Percentiles rank a stretch among this genome's conserved stretches.
phyloP scores from a whole-genome alignment of 1,284 basidiomycete species.

The Cyathus olla region DNA sequence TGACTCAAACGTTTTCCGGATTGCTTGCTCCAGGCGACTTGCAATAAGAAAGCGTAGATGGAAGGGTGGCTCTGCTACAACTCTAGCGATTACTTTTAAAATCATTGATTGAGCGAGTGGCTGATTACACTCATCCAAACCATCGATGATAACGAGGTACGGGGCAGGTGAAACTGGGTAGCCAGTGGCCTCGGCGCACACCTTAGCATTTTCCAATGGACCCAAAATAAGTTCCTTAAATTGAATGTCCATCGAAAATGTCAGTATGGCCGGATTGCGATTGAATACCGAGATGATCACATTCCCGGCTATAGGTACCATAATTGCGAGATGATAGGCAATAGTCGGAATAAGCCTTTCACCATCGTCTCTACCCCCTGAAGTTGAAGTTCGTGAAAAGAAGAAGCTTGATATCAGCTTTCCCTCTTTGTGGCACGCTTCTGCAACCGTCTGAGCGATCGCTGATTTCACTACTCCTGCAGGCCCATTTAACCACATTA shows the following conservation, averaged over 20 bases:
- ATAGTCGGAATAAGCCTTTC: background rate
- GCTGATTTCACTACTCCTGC: constrained; percentile 1
- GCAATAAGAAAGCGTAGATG: background rate
- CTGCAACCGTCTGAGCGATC: constrained; percentile 1
- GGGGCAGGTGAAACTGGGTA: too few species aligned
- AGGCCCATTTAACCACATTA: constrained; percentile 2
- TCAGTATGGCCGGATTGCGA: background rate
- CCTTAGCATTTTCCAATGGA: background rate
- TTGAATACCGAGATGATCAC: background rate
- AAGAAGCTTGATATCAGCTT: background rate
- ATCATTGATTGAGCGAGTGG: background rate
- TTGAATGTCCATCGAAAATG: background rate
- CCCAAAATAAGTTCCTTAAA: background rate
- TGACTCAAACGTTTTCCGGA: too few species aligned
- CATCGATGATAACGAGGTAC: constrained; percentile 1
- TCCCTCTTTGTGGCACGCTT: background rate
- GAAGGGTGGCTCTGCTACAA: background rate
- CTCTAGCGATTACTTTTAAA: background rate
- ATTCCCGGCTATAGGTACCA: background rate
- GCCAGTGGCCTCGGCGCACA: background rate
- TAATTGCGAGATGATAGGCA: background rate
- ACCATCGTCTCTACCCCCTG: background rate
- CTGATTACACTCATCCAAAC: background rate
- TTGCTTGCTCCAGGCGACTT: too few species aligned
- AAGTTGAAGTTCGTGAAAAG: background rate